Conservation (phyloP, 495 filamentous ascomycete species). For the Annulohypoxylon bovei region DNA sequence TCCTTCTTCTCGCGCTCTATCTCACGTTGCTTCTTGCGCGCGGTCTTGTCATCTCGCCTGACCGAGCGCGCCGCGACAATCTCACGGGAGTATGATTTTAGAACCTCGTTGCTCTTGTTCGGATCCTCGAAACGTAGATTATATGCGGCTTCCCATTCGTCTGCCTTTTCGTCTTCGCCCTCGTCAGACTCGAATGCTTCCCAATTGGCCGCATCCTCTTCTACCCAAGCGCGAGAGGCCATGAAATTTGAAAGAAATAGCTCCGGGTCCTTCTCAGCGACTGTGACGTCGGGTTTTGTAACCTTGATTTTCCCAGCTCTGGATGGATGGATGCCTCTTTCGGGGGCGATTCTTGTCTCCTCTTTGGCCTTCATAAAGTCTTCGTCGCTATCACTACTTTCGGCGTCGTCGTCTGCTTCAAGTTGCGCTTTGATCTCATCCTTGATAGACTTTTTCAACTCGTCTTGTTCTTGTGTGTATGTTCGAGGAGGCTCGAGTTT, state of each 20-base stretch:
- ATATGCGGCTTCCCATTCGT: constrained; percentile 91
- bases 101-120: constrained; percentile 78
- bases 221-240: constrained; percentile 86
- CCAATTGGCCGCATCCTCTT: constrained; percentile 65
- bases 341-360: constrained; percentile 33
- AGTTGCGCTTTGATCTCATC: constrained; percentile 78
- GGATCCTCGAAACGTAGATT: constrained; percentile 97
- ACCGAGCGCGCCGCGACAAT: constrained; percentile 81
- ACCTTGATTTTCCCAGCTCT: constrained; percentile 58
- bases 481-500: constrained; percentile 67
- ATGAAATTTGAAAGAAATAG: constrained; percentile 90
- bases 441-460: constrained; percentile 78
- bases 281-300: constrained; percentile 71
- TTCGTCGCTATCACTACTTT: constrained; percentile 72
- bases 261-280: constrained; percentile 90
- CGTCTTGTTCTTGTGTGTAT: constrained; percentile 86
- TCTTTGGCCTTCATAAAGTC: constrained; percentile 72
- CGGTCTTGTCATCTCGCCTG: constrained; percentile 79
- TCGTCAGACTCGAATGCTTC: constrained; percentile 92
- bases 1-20: constrained; percentile 79
- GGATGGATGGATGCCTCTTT: constrained; percentile 57
- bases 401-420: constrained; percentile 55
- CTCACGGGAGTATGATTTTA: constrained; percentile 89
- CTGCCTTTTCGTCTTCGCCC: constrained; percentile 81
- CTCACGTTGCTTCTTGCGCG: constrained; percentile 79